These are phyloP conservation scores for Curvularia verruculosa DNA, from an alignment of 2,329 filamentous ascomycete species.

Conservation along the genomic window DNA sequence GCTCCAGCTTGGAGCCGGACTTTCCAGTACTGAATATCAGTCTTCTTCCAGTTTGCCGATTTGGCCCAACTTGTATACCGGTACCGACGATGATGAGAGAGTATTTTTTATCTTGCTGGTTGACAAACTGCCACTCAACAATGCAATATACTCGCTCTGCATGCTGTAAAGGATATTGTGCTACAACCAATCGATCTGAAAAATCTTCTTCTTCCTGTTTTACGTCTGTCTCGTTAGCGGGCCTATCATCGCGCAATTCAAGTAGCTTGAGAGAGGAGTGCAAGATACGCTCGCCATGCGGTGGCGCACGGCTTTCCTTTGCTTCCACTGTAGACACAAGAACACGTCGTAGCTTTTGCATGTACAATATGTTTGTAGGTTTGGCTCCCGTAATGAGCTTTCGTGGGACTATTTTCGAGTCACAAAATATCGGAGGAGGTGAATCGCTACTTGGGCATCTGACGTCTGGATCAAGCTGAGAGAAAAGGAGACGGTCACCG, in stretches of 20 bases:
- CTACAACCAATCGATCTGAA: conserved; percentile 49
- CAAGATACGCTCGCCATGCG: conserved; percentile 45
- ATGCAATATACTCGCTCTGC: conserved; percentile 67
- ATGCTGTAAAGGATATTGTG: conserved; percentile 61
- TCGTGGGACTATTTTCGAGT: conserved; percentile 34
- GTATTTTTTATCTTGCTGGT: conserved; percentile 62
- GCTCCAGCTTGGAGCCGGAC: conserved; percentile 57
- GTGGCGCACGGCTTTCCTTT: conserved; percentile 40
- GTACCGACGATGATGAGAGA: conserved; percentile 68
- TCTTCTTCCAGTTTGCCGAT: conserved; percentile 36
- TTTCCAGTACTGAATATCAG: conserved; percentile 39
- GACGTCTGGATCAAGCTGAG: conserved; percentile 52
- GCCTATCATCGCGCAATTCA: conserved; percentile 27
- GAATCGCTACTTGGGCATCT: conserved; percentile 16
- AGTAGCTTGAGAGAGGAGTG: conserved; percentile 45
- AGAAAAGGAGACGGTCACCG: conserved; percentile 55
- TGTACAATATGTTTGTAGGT: conserved; percentile 52
- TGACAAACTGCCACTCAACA: conserved; percentile 67
- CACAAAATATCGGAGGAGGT: neutral
- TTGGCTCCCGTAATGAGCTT: conserved; percentile 34
- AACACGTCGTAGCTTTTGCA: conserved; percentile 53
- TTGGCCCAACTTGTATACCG: conserved; percentile 24
- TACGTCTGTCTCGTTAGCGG: conserved; percentile 24
- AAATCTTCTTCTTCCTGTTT: conserved; percentile 30
- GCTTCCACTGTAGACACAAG: conserved; percentile 55